Percentiles rank a stretch among this genome's conserved stretches.
These are phyloP conservation scores for Paramarasmius palmivorus DNA, from an alignment of 1,284 basidiomycete species.

Conservation along the genomic window DNA sequence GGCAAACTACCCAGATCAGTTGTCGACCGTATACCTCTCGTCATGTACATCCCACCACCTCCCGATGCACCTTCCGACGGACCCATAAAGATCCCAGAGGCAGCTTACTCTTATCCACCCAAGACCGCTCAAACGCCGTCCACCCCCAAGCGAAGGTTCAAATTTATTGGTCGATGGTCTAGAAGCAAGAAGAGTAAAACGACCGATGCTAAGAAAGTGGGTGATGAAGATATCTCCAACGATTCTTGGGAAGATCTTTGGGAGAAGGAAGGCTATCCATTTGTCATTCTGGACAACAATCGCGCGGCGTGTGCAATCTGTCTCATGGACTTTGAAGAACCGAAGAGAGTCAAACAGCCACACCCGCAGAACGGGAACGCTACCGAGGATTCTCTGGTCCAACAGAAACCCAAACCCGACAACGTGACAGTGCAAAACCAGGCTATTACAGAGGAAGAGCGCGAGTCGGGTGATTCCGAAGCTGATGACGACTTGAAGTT, in stretches of 20 bases:
- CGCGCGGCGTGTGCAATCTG: slow-evolving; percentile 82
- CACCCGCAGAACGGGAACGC: slow-evolving; percentile 11
- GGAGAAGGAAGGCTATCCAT: slow-evolving; percentile 47
- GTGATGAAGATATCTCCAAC: slow-evolving; percentile 33
- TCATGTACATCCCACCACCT: slow-evolving; percentile 79
- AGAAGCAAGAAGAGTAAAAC: slow-evolving; percentile 27
- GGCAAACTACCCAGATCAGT: slow-evolving; percentile 67
- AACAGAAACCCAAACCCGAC: slow-evolving; percentile 15
- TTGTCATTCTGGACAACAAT: slow-evolving; percentile 71
- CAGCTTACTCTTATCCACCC: slow-evolving; percentile 60
- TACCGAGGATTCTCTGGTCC: slow-evolving; percentile 8
- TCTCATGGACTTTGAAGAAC: slow-evolving; percentile 79
- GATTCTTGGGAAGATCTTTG: slow-evolving; percentile 56
- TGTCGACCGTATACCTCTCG: slow-evolving; percentile 77
- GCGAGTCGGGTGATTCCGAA: slow-evolving; percentile 31
- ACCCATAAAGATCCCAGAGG: slow-evolving; percentile 41
- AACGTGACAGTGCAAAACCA: slow-evolving; percentile 28
- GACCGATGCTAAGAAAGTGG: slow-evolving; percentile 20
- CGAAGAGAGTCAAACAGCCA: slow-evolving; percentile 33
- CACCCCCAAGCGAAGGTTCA: slow-evolving; percentile 46
- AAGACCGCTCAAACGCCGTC: slow-evolving; percentile 30
- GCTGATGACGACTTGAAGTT: slow-evolving; percentile 37
- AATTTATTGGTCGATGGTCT: slow-evolving; percentile 40
- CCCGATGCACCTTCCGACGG: slow-evolving; percentile 44
- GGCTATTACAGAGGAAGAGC: slow-evolving; percentile 37